phyloP scores from a whole-genome alignment of 2,329 filamentous ascomycete species.

The Triangularia setosa region DNA sequence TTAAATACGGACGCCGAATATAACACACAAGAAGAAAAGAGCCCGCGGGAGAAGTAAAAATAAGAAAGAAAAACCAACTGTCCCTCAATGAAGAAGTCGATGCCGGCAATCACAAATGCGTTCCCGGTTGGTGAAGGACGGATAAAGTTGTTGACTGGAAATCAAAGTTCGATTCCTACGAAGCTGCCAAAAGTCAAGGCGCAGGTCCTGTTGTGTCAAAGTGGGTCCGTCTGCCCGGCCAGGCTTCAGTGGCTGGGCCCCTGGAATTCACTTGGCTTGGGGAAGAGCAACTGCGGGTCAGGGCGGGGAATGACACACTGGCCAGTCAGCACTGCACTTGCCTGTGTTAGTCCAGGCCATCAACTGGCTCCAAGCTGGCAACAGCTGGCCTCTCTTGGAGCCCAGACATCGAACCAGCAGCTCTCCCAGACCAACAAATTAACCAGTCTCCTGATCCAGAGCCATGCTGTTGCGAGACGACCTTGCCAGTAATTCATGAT shows the following conservation, averaged over 20 bases:
- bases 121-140: neutral
- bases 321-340: neutral
- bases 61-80: neutral
- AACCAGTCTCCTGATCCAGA: constrained; percentile 2
- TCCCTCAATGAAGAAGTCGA: neutral
- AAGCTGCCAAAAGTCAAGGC: constrained; percentile 1
- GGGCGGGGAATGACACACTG: constrained; percentile 5
- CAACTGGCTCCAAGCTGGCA: constrained; percentile 20
- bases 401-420: constrained; percentile 9
- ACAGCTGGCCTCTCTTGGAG: constrained; percentile 15
- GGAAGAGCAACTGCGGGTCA: neutral
- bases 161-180: neutral
- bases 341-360: neutral
- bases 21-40: neutral
- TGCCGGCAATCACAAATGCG: neutral
- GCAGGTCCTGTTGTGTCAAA: constrained; percentile 10
- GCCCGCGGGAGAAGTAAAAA: neutral
- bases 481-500: constrained; percentile 37
- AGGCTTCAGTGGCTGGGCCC: neutral
- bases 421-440: neutral
- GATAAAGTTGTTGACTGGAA: constrained; percentile 4
- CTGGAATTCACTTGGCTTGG: neutral
- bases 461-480: constrained; percentile 22
- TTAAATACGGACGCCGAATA: neutral
- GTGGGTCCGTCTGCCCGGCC: constrained; percentile 9